phyloP scores from a whole-genome alignment of 2,329 filamentous ascomycete genomes.

The Podosphaera aphanis region DNA sequence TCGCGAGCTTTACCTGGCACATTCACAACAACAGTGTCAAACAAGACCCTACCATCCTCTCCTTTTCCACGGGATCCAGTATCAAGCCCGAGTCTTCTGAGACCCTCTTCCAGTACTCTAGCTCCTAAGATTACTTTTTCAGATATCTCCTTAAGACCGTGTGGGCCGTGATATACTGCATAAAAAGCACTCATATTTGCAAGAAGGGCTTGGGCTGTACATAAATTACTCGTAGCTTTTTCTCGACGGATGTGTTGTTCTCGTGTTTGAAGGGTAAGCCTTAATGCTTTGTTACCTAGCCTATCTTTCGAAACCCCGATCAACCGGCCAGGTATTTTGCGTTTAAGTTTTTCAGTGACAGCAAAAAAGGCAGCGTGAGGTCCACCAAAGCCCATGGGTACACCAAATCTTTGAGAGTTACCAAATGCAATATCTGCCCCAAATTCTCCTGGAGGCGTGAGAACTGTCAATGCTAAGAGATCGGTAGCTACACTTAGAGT shows the following conservation, averaged over 20 bases:
- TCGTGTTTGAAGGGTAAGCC: constrained; percentile 70
- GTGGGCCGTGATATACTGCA: constrained; percentile 76
- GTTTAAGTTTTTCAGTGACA: constrained; percentile 72
- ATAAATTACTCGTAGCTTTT: constrained; percentile 94
- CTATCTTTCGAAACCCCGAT: constrained; percentile 85
- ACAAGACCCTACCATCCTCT: constrained; percentile 34
- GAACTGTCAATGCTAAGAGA: constrained; percentile 60
- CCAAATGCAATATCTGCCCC: constrained; percentile 90
- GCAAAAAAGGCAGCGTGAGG: constrained; percentile 97
- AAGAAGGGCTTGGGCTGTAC: constrained; percentile 77
- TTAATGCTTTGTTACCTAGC: constrained; percentile 55
- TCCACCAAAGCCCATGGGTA: constrained; percentile 77
- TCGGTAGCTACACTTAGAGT: constrained; percentile 79
- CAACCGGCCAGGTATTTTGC: constrained; percentile 76
- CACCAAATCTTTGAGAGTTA: constrained; percentile 73
- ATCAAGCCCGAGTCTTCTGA: constrained; percentile 38
- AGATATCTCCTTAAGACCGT: constrained; percentile 63
- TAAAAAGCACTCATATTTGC: constrained; percentile 95
- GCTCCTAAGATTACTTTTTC: constrained; percentile 51
- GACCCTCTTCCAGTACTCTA: constrained; percentile 40
- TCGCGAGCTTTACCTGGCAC: constrained; percentile 25
- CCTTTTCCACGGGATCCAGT: constrained; percentile 34
- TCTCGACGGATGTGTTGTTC: constrained; percentile 93
- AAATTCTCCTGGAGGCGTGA: constrained; percentile 81
- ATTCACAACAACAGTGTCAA: constrained; percentile 60